Conservation (phyloP, 331 rosid genomes). For the Ulmus americana region DNA sequence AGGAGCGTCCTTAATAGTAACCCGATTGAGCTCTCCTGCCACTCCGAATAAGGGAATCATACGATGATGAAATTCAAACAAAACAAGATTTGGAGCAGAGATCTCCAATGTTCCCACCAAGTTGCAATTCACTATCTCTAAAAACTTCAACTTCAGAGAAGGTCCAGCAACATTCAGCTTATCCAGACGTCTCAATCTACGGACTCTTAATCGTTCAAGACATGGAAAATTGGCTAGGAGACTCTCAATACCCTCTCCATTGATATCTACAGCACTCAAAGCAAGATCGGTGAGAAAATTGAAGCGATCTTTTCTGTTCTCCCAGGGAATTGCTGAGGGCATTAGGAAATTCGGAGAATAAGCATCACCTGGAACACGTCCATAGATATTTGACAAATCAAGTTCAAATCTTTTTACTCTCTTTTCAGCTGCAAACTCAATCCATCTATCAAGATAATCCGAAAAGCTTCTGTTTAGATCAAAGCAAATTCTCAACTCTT, state of each 20-base stretch:
- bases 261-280: background rate
- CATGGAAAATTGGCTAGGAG: background rate
- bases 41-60: too few relatives aligned
- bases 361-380: background rate
- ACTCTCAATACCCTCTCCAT: background rate
- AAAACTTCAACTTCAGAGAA: background rate
- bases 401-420: background rate
- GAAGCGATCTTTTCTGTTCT: background rate
- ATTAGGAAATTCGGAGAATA: background rate
- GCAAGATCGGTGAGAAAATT: background rate
- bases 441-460: background rate
- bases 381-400: background rate
- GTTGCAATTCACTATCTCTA: background rate
- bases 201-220: background rate
- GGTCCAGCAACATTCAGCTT: background rate
- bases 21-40: background rate
- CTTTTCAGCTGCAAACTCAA: background rate
- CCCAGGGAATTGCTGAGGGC: background rate
- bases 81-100: background rate
- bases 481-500: background rate
- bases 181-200: background rate
- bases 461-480: background rate
- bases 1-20: background rate
- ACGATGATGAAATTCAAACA: background rate
- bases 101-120: background rate